phyloP scores from a whole-genome alignment of 176 grass and related monocot genomes.

The Poa pratensis region DNA sequence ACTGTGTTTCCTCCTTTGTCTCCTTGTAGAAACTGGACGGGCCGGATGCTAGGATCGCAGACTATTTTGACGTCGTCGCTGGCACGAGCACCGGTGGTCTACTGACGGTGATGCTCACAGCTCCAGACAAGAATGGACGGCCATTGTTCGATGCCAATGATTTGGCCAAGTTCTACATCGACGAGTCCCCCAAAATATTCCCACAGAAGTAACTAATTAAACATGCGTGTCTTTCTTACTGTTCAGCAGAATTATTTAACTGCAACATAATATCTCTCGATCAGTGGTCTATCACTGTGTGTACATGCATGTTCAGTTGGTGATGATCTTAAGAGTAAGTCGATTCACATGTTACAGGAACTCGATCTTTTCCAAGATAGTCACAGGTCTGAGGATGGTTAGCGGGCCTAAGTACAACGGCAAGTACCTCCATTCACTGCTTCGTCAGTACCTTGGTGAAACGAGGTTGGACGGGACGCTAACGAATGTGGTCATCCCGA shows the following conservation, averaged over 20 bases:
- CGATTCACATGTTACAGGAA: constrained; percentile 33
- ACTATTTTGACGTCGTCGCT: constrained; percentile 77
- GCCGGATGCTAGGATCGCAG: constrained; percentile 54
- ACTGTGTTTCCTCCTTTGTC: neutral
- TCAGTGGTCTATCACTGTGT: neutral
- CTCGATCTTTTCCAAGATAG: constrained; percentile 29
- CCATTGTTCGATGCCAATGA: constrained; percentile 65
- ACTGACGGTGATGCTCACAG: constrained; percentile 61
- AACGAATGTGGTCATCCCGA: constrained; percentile 64
- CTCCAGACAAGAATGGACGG: constrained; percentile 46
- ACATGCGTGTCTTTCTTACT: neutral
- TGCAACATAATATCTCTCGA: neutral
- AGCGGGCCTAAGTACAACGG: constrained; percentile 60
- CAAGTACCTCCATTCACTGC: constrained; percentile 61
- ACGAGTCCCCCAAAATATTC: constrained; percentile 66
- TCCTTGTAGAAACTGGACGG: constrained; percentile 61
- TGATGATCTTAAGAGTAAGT: neutral
- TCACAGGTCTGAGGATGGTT: constrained; percentile 41
- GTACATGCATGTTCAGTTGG: neutral
- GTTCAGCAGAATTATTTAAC: neutral
- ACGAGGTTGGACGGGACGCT: constrained; percentile 47
- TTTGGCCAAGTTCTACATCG: constrained; percentile 59
- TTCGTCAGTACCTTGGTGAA: constrained; percentile 49
- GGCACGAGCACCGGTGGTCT: constrained; percentile 80
- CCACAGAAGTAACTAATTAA: constrained; percentile 52